Evolutionary conservation across 139 green algal genomes (phyloP), one percentile per base, ranked within the genome.

Genomic region (Chlorella sorokiniana): DNA sequence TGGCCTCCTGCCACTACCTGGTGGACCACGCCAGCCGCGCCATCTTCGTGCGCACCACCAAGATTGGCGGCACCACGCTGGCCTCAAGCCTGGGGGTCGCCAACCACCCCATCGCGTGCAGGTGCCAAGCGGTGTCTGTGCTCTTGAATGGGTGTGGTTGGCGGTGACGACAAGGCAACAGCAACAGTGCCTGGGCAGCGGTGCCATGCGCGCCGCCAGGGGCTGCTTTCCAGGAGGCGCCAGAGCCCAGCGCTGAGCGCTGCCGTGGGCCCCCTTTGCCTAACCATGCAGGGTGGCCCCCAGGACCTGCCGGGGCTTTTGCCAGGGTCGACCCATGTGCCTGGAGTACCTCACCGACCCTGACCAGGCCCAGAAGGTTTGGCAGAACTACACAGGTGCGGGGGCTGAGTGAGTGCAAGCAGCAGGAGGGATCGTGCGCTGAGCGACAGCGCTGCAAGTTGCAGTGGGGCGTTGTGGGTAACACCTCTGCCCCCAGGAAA

Each of bases 331-430:
- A 4, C 67, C 67, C 5, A 54, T 73, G 1, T 73, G 67, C 67
- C 22, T 73, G 67, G 11, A 20, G 23, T 54, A 54, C 38, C n/a
- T 73, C 22, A 73, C 67, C 4, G 40, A 31, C 37, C 67, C 67
- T 1, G 38, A 73, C 18, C 7, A 18, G 3, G 67, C 29, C 7
- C 3, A 7, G 16, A 1, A 2, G 18, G 18, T 52, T 4, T 73
- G 67, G 67, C 40, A 51, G 38, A 73, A 73, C 38, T 73, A 73
- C 38, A 73, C 67, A 54, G 38, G 67, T 73, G 67, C 37, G 38
- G 16, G 38, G 4, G 6, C 8, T 9, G 27, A 5, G 35, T 48
- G 65, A 10, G 62, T 10, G 5, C n/a, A 23, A 4, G 29, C 29
- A 41, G 62, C 22, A n/a, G 20, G 35, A 33, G 35, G 18, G 35